Percentiles rank a stretch among this genome's conserved stretches.
phyloP scores from a whole-genome alignment of 2,329 filamentous ascomycete species.

The Calonectria henricotiae region DNA sequence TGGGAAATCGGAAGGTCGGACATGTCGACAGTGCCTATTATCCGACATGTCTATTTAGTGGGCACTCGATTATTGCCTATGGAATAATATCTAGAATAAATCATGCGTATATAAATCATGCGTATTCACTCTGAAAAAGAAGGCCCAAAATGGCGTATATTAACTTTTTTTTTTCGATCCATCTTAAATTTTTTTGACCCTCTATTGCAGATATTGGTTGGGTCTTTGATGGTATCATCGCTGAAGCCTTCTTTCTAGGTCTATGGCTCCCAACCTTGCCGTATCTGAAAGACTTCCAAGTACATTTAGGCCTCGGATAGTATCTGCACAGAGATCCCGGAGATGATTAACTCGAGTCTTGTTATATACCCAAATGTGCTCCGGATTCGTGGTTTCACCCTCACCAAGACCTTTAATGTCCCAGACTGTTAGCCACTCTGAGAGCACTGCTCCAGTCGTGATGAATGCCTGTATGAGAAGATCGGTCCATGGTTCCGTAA shows the following conservation, averaged over 20 bases:
- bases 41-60: background rate
- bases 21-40: background rate
- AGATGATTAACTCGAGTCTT: background rate
- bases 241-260: background rate
- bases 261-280: background rate
- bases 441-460: background rate
- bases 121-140: no score
- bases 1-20: background rate
- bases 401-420: no score
- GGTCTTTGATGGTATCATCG: background rate
- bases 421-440: background rate
- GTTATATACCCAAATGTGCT: background rate
- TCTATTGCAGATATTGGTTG: background rate
- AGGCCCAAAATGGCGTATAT: no score
- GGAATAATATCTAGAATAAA: background rate
- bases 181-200: background rate
- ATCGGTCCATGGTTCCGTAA: constrained; percentile 12
- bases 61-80: background rate
- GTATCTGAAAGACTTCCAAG: background rate
- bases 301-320: background rate
- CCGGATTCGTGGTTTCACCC: background rate
- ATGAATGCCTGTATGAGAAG: background rate
- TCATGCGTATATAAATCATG: background rate
- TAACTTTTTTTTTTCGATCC: background rate
- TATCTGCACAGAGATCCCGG: background rate